A percentile compares a stretch with the other conserved stretches of the same genome.
Evolutionary conservation across 1,139 yeast genomes (phyloP).

Genomic region (Candida albicans): DNA sequence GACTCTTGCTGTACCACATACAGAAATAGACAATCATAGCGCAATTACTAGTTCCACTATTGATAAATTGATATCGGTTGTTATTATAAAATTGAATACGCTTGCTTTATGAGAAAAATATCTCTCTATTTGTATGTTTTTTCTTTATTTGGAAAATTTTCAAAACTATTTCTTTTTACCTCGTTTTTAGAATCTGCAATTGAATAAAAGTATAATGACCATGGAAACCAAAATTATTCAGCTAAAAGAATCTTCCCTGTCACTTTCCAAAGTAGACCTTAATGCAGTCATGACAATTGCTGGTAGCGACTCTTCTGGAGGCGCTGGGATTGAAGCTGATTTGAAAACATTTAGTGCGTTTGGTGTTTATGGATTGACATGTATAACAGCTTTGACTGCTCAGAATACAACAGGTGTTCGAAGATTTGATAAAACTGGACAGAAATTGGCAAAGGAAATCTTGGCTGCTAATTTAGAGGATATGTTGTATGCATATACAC

Average conservation of each 20-base stretch:
- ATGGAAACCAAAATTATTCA: background rate
- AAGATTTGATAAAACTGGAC: slow-evolving; percentile 48
- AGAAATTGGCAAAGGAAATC: slow-evolving; percentile 42
- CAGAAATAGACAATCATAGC: background rate
- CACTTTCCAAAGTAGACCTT: slow-evolving; percentile 8
- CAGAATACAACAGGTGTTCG: slow-evolving; percentile 72
- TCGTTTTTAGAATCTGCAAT: background rate
- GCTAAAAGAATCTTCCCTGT: background rate
- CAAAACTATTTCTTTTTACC: background rate
- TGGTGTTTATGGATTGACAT: slow-evolving; percentile 76
- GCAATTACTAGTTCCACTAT: no score
- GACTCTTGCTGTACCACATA: background rate
- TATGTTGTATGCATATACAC: slow-evolving; percentile 41
- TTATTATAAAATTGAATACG: no score
- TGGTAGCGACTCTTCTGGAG: slow-evolving; percentile 90
- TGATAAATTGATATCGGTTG: no score
- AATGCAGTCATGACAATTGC: slow-evolving; percentile 65
- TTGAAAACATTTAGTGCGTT: slow-evolving; percentile 79
- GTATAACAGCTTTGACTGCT: slow-evolving; percentile 80
- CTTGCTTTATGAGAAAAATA: no score
- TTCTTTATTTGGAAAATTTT: background rate
- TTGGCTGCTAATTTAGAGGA: slow-evolving; percentile 62
- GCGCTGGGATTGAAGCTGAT: slow-evolving; percentile 96
- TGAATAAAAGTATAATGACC: background rate
- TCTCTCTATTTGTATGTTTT: background rate